Evolutionary conservation across 1,139 yeast genomes (phyloP).

Genomic region (Hemisphaericaspora xylofermentans): DNA sequence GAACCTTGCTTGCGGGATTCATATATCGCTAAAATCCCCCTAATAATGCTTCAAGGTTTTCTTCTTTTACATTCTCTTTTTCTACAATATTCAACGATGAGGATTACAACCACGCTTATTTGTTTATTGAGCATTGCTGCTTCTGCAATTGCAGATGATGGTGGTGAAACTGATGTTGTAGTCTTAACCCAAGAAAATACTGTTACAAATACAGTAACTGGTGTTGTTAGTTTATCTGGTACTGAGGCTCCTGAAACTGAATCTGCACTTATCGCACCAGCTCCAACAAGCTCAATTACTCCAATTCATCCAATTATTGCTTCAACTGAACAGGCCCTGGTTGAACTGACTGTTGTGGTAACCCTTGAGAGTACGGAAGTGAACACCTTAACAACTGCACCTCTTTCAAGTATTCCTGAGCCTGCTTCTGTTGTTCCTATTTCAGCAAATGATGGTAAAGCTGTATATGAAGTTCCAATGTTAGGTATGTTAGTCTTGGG

Average conservation of each 20-base stretch:
- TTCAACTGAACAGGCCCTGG: not conserved
- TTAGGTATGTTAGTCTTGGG: not conserved
- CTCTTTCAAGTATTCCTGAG: not conserved
- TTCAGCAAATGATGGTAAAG: constrained; percentile 1
- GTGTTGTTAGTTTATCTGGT: not conserved
- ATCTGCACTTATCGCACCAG: not conserved
- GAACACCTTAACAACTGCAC: not conserved
- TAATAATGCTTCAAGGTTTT: not conserved
- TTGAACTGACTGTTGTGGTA: not conserved
- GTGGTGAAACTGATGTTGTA: not conserved
- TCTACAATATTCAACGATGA: not conserved
- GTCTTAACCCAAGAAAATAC: not conserved
- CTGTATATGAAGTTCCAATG: not conserved
- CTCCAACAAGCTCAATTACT: not conserved
- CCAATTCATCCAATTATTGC: not conserved
- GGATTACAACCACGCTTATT: not conserved
- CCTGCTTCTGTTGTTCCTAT: not conserved
- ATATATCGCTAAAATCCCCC: too few species aligned
- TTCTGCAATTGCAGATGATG: not conserved
- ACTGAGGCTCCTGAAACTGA: not conserved
- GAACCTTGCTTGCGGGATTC: not conserved
- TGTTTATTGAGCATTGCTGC: not conserved
- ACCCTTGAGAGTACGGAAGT: not conserved
- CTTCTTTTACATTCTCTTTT: not conserved
- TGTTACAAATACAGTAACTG: not conserved